These are phyloP conservation scores for Fusarium domesticum DNA, from an alignment of 2,329 filamentous ascomycete genomes.

Conservation along the genomic window DNA sequence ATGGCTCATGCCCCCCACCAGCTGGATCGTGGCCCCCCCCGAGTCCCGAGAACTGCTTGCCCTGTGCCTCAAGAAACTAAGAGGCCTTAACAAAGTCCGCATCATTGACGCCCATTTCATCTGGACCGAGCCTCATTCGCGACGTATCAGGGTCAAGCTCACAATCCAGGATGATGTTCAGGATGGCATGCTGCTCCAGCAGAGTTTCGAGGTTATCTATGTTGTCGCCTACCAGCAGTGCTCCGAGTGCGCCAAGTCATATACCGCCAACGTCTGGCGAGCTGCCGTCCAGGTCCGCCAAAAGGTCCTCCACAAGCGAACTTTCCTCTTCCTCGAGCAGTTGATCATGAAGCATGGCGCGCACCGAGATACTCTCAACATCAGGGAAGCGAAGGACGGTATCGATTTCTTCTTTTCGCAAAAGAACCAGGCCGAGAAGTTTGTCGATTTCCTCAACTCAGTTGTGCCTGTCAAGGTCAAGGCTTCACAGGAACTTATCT, in stretches of 20 bases:
- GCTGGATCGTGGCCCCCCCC: constrained; percentile 79
- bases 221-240: constrained; percentile 90
- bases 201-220: constrained; percentile 93
- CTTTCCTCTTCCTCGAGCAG: constrained; percentile 74
- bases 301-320: constrained; percentile 92
- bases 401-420: constrained; percentile 94
- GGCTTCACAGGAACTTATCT: constrained; percentile 81
- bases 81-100: constrained; percentile 82
- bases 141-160: constrained; percentile 89
- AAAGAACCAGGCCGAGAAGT: constrained; percentile 87
- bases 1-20: constrained; percentile 82
- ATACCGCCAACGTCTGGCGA: constrained; percentile 93
- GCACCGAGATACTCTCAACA: constrained; percentile 92
- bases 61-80: constrained; percentile 82
- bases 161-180: constrained; percentile 75
- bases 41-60: constrained; percentile 93
- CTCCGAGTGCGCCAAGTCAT: constrained; percentile 91
- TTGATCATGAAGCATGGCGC: constrained; percentile 92
- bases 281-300: constrained; percentile 93
- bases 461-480: constrained; percentile 76
- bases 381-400: constrained; percentile 93
- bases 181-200: constrained; percentile 71
- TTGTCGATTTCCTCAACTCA: constrained; percentile 84
- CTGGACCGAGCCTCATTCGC: constrained; percentile 97
- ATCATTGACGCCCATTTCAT: constrained; percentile 96